Percentiles rank a stretch among this genome's conserved stretches.
phyloP scores from a whole-genome alignment of 495 filamentous ascomycete species.

The Penicillium riverlandense region DNA sequence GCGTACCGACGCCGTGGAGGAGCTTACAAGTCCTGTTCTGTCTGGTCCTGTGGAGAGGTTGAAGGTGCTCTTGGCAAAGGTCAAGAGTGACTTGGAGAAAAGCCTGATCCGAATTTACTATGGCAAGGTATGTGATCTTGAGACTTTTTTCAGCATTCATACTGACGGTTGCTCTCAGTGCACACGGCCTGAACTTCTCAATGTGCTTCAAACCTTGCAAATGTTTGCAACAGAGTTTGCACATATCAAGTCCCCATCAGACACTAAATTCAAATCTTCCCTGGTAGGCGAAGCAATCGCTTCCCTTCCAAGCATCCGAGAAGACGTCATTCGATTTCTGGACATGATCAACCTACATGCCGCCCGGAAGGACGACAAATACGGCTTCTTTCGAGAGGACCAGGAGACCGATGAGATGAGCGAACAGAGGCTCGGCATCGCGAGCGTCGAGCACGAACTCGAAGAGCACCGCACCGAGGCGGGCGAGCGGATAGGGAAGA shows the following conservation, averaged over 20 bases:
- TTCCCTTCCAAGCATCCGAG: constrained; percentile 66
- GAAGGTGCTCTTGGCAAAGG: constrained; percentile 57
- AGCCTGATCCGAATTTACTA: constrained; percentile 95
- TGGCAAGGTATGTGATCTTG: constrained; percentile 49
- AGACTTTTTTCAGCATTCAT: too few relatives aligned
- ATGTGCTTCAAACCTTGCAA: constrained; percentile 77
- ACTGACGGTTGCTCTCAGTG: constrained; percentile 39
- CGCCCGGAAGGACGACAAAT: constrained; percentile 83
- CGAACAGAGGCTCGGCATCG: constrained; percentile 87
- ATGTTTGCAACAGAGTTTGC: constrained; percentile 68
- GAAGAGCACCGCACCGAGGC: constrained; percentile 66
- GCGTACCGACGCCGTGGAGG: constrained; percentile 82
- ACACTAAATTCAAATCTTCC: constrained; percentile 67
- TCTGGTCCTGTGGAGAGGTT: constrained; percentile 65
- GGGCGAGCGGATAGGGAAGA: constrained; percentile 61
- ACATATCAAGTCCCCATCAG: constrained; percentile 52
- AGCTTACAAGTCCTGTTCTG: constrained; percentile 63
- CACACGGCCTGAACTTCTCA: constrained; percentile 81
- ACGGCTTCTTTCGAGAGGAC: constrained; percentile 82
- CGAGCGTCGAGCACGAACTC: constrained; percentile 79
- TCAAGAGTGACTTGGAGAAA: constrained; percentile 80
- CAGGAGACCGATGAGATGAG: constrained; percentile 80
- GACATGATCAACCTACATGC: constrained; percentile 82
- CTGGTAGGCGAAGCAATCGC: constrained; percentile 68
- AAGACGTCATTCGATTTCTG: constrained; percentile 63